Conservation (phyloP, 257 asterid genomes). For the Penstemon eatonii region DNA sequence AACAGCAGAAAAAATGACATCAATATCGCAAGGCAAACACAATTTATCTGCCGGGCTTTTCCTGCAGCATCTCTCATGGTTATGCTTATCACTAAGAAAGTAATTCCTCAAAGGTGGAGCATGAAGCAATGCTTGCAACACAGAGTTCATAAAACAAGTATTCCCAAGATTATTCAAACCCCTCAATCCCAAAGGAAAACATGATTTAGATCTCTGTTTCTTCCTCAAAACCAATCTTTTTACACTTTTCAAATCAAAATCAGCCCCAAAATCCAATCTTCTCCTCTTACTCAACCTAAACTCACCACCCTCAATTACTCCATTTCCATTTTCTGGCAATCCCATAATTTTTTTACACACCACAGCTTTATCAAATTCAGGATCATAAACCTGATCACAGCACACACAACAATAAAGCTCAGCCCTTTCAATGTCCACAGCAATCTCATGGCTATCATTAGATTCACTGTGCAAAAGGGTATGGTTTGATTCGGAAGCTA, state of each 20-base stretch:
- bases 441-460: constrained; percentile 52
- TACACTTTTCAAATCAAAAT: constrained; percentile 47
- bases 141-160: constrained; percentile 79
- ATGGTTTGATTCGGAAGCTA: constrained; percentile 48
- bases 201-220: constrained; percentile 58
- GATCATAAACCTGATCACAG: constrained; percentile 73
- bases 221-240: constrained; percentile 47
- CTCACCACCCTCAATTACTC: constrained; percentile 32
- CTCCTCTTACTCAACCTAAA: constrained; percentile 65
- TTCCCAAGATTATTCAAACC: constrained; percentile 74
- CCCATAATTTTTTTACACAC: constrained; percentile 40
- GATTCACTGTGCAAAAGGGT: constrained; percentile 52
- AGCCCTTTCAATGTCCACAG: constrained; percentile 60
- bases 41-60: constrained; percentile 40
- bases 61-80: constrained; percentile 43
- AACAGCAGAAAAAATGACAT: constrained; percentile 58
- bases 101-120: constrained; percentile 72
- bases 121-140: constrained; percentile 73
- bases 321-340: constrained; percentile 40
- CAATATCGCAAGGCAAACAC: constrained; percentile 73
- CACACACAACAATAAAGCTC: constrained; percentile 66
- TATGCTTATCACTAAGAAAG: constrained; percentile 62
- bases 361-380: constrained; percentile 55
- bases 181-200: constrained; percentile 71
- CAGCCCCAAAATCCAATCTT: constrained; percentile 62